Evolutionary conservation across 2,329 filamentous ascomycete species (phyloP).

Genomic region (Calonectria henricotiae): DNA sequence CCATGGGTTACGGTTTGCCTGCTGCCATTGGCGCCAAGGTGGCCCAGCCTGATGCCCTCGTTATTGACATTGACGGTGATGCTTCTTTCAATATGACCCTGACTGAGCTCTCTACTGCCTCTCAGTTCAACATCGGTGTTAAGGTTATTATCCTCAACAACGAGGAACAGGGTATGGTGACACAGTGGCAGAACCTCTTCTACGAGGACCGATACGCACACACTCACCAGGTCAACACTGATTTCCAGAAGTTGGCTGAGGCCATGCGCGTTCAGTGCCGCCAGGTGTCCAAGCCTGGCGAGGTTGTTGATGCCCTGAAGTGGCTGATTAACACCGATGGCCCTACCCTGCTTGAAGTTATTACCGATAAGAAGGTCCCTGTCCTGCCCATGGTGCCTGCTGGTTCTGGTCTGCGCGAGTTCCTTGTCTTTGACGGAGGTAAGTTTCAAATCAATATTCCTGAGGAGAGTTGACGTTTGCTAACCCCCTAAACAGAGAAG

Average conservation of each 20-base stretch:
- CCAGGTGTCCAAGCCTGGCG: conserved; percentile 80
- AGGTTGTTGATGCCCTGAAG: conserved; percentile 83
- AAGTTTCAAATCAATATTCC: conserved; percentile 38
- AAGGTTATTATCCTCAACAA: conserved; percentile 97
- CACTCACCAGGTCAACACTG: conserved; percentile 95
- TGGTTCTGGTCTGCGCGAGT: conserved; percentile 91
- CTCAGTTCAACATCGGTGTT: conserved; percentile 96
- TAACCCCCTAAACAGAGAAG: conserved; percentile 70
- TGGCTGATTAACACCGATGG: conserved; percentile 93
- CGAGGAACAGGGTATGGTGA: conserved; percentile 99
- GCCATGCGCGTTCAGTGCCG: conserved; percentile 90
- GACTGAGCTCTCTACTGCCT: conserved; percentile 92
- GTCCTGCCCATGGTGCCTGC: conserved; percentile 98
- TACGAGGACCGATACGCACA: conserved; percentile 95
- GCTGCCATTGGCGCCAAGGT: conserved; percentile 97
- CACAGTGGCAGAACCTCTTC: conserved; percentile 98
- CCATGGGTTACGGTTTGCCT: conserved; percentile 94
- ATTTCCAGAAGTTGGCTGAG: conserved; percentile 93
- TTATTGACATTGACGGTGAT: conserved; percentile 97
- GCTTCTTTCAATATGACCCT: conserved; percentile 99
- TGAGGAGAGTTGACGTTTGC: conserved; percentile 38
- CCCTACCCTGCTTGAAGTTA: conserved; percentile 92
- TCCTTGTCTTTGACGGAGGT: conserved; percentile 70
- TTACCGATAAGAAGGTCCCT: conserved; percentile 92
- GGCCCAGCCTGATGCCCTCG: conserved; percentile 80